Conservation (phyloP, 2,329 filamentous ascomycete genomes). For the Ophiostoma australiae region DNA sequence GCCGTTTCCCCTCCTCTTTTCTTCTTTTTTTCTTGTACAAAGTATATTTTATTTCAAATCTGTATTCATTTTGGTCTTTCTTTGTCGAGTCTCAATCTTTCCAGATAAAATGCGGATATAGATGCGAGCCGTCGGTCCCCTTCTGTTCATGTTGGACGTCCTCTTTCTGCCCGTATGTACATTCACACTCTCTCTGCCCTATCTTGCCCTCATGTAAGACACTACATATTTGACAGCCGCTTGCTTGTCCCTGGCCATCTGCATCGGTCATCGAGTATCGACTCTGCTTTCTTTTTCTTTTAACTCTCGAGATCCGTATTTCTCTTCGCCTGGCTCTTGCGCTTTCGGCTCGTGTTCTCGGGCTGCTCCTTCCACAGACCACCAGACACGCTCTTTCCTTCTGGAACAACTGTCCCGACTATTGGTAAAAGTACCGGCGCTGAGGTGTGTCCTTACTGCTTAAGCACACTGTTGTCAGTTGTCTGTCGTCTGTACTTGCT, state of each 20-base stretch:
- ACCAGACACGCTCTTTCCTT: background rate
- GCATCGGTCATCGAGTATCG: background rate
- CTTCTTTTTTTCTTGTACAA: background rate
- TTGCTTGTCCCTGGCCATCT: background rate
- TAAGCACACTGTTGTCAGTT: too few species aligned
- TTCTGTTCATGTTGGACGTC: too few species aligned
- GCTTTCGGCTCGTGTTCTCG: background rate
- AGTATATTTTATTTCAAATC: too few species aligned
- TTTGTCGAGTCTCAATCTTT: too few species aligned
- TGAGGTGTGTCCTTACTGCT: background rate
- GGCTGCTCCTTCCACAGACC: background rate
- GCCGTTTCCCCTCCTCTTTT: background rate
- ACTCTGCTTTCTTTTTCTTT: background rate
- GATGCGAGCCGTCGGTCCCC: too few species aligned
- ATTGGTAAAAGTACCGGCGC: background rate
- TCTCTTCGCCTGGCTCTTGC: background rate
- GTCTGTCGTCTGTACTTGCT: too few species aligned
- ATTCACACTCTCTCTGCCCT: too few species aligned
- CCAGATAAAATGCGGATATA: background rate
- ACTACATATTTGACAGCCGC: too few species aligned
- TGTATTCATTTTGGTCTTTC: background rate
- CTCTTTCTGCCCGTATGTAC: too few species aligned
- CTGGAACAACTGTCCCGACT: slow-evolving; percentile 7
- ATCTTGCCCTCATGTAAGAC: background rate
- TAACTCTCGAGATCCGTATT: too few species aligned